Evolutionary conservation across 108 stramenopile genomes (phyloP).

Genomic region (Aurantiochytrium sp.): DNA sequence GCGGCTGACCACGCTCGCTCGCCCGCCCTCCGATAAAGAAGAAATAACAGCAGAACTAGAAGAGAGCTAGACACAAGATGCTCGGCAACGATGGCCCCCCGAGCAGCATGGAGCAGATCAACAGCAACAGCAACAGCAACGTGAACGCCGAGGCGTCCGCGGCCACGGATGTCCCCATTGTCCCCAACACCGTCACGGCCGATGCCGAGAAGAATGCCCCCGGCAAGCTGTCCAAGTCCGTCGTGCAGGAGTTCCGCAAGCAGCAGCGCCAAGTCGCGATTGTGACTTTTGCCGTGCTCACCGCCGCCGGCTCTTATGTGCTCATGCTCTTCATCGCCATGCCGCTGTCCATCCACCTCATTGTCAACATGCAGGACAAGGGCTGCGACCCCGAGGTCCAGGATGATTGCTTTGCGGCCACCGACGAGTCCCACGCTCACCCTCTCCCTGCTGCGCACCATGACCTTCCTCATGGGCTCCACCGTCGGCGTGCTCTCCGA

Average conservation of each 20-base stretch:
- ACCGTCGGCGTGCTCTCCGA: neutral
- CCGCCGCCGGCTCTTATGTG: neutral
- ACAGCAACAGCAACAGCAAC: too few species aligned
- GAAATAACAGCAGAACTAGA: neutral
- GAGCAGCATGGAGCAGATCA: constrained; percentile 2
- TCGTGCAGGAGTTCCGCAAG: neutral
- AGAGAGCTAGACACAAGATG: neutral
- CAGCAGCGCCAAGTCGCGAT: neutral
- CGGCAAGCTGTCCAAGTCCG: neutral
- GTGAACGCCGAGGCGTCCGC: neutral
- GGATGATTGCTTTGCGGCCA: constrained; percentile 27
- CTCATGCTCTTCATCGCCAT: constrained; percentile 27
- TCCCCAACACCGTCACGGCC: neutral
- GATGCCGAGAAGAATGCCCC: neutral
- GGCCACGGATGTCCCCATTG: neutral
- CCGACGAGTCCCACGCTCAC: neutral
- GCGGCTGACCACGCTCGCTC: too few species aligned
- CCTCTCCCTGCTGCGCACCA: neutral
- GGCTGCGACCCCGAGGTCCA: constrained; percentile 5
- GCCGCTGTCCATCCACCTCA: neutral
- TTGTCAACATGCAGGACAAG: neutral
- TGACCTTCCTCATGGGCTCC: neutral
- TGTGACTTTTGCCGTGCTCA: neutral
- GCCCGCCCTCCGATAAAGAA: too few species aligned
- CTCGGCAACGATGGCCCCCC: neutral